Evolutionary conservation across 257 asterid genomes (phyloP), one percentile per base, ranked within the genome.

Genomic region (Nicotiana tomentosiformis): DNA sequence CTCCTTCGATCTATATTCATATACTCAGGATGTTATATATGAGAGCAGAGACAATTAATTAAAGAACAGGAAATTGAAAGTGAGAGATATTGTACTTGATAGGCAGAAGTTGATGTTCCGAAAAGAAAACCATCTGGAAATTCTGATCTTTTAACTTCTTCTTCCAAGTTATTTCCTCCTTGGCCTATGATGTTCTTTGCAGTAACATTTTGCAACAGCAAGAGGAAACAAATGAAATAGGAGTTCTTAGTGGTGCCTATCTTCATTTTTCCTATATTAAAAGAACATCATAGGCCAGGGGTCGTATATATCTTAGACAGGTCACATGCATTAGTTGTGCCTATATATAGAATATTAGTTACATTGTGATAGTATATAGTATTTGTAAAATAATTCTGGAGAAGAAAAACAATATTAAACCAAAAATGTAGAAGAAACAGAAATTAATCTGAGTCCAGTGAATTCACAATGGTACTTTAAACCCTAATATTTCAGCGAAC

Each of bases 1-100:
- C 89, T 69, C 89, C 89, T 81, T 86, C 89, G 61, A 86, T 70
- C 86, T 86, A 49, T 35, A 35, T 64, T 1, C 30, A 64, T 2
- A 5, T 17, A 57, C 0, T 16, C 1, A 53, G 18, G 32, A 61
- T 58, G 64, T 7, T 57, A 57, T 57, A 57, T 57, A 18, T 57
- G 4, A 35, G 5, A 35, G 0, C 18, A 33, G 77, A 17, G 16
- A 67, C 39, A 67, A 10, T 30, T 0, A 67, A n/a, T 17, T 58
- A 58, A 58, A n/a, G 7, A 60, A 14, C 30, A 4, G 16, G 32
- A 66, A 55, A 35, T 35, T 68, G 39, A 69, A 16, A 1, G 65
- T 46, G 43, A 46, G 62, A 57, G 10, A 61, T 49, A 5, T 15
- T 10, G 3, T 46, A 82, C 82, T 76, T 74, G 85, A 74, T 61